These are phyloP conservation scores for Solanum clarkiae DNA, from an alignment of 257 asterid species.

Conservation along the genomic window DNA sequence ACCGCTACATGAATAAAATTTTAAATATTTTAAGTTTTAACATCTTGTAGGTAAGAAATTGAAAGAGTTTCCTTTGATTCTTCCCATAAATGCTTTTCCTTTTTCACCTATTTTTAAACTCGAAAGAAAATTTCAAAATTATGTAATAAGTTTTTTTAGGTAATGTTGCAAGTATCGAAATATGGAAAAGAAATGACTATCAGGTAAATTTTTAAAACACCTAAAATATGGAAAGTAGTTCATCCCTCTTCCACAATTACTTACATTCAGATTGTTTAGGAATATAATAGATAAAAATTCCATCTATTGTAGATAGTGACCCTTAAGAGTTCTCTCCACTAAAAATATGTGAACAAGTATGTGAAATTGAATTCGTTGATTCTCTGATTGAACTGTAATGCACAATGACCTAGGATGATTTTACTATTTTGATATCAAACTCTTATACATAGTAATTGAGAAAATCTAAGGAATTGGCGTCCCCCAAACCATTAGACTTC, in stretches of 20 bases:
- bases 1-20: neutral
- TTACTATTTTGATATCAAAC: too few relatives aligned
- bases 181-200: too few relatives aligned
- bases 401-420: too few relatives aligned
- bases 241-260: neutral
- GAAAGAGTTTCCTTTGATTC: neutral
- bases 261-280: neutral
- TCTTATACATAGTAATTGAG: too few relatives aligned
- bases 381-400: too few relatives aligned
- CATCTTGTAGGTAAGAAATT: neutral
- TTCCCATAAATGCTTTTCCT: neutral
- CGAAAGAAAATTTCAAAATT: too few relatives aligned
- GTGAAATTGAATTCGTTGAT: fast-evolving
- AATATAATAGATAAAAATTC: neutral
- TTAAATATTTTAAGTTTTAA: neutral
- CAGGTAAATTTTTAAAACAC: too few relatives aligned
- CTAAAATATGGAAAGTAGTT: neutral
- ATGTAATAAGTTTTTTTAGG: too few relatives aligned
- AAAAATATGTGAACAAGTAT: neutral
- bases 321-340: neutral
- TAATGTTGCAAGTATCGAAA: too few relatives aligned
- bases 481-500: too few relatives aligned
- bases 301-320: neutral
- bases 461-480: too few relatives aligned
- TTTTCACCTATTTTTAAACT: too few relatives aligned